Evolutionary conservation across 2,329 filamentous ascomycete species (phyloP).

Genomic region (Diaporthe citrichinensis): DNA sequence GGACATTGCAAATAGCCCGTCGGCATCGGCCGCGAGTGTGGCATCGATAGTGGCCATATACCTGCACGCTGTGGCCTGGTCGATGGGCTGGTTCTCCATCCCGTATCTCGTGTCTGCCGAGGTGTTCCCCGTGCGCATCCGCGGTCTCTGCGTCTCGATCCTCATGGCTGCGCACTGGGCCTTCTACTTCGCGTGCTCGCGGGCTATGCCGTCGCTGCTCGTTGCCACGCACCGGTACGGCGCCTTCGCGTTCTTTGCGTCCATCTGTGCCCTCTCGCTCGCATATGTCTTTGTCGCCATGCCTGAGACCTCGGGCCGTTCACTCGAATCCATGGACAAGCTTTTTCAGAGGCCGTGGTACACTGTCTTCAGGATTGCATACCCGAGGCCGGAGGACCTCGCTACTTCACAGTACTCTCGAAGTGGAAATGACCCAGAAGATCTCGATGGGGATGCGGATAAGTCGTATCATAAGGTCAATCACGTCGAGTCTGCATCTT

Average conservation of each 20-base stretch:
- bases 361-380: constrained; percentile 44
- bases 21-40: constrained; percentile 70
- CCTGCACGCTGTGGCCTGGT: constrained; percentile 77
- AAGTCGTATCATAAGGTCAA: not conserved
- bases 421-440: not conserved
- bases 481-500: not conserved
- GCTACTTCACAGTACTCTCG: constrained; percentile 13
- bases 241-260: constrained; percentile 83
- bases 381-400: not conserved
- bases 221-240: constrained; percentile 62
- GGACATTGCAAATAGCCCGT: constrained; percentile 58
- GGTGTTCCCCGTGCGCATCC: constrained; percentile 81
- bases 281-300: constrained; percentile 80
- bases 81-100: constrained; percentile 81
- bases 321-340: constrained; percentile 78
- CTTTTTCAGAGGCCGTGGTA: constrained; percentile 83
- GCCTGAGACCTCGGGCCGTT: constrained; percentile 77
- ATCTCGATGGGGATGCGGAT: not conserved
- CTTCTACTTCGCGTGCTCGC: constrained; percentile 83
- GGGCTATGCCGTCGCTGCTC: constrained; percentile 83
- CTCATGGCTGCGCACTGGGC: constrained; percentile 85
- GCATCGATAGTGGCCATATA: constrained; percentile 83
- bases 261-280: constrained; percentile 76
- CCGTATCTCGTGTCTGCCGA: constrained; percentile 85
- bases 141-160: constrained; percentile 78